A percentile compares a stretch with the other conserved stretches of the same genome.
Conservation (phyloP, 495 filamentous ascomycete genomes). For the Daldinia vernicosa region DNA sequence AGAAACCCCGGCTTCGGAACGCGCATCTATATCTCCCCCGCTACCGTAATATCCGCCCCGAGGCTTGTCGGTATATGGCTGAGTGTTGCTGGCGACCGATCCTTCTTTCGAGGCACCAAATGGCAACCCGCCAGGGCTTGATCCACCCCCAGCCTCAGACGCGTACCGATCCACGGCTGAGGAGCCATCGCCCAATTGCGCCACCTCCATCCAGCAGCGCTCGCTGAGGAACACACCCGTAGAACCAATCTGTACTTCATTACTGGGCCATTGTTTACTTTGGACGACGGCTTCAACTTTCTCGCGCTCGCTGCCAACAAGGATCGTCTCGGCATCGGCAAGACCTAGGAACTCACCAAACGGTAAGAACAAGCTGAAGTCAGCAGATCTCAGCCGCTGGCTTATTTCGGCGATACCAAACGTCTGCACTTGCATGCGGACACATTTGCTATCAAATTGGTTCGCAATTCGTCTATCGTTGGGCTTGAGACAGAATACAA, state of each 20-base stretch:
- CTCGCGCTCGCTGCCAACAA: conserved; percentile 92
- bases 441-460: conserved; percentile 98
- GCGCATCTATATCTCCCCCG: conserved; percentile 79
- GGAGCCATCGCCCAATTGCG: conserved; percentile 73
- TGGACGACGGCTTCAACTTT: conserved; percentile 90
- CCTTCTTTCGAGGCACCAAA: conserved; percentile 77
- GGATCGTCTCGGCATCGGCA: conserved; percentile 79
- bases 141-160: conserved; percentile 55
- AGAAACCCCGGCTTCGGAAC: conserved; percentile 89
- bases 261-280: conserved; percentile 87
- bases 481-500: conserved; percentile 96
- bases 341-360: conserved; percentile 95
- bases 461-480: conserved; percentile 98
- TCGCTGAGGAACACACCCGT: conserved; percentile 97
- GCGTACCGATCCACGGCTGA: conserved; percentile 63
- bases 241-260: conserved; percentile 88
- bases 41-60: conserved; percentile 82
- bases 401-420: conserved; percentile 98
- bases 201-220: conserved; percentile 89
- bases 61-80: conserved; percentile 77
- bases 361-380: conserved; percentile 94
- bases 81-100: conserved; percentile 65
- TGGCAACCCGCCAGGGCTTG: conserved; percentile 48
- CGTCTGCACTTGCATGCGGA: conserved; percentile 91
- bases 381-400: conserved; percentile 86